Conservation (phyloP, 148 eudicot species). For the Rhododendron williamsianum region DNA sequence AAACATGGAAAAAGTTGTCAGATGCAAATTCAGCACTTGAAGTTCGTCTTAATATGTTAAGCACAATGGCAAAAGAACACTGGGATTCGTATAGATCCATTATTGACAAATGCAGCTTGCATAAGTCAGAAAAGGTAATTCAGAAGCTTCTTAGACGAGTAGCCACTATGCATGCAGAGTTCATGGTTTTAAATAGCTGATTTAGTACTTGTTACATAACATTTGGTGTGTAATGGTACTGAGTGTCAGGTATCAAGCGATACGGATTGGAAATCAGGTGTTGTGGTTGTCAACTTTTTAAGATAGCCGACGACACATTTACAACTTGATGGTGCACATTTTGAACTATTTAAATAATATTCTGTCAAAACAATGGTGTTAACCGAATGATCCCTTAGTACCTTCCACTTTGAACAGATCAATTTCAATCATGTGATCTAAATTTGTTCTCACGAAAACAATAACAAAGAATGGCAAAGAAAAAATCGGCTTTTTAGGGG, state of each 20-base stretch:
- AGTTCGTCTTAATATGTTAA: conserved; percentile 43
- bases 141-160: background rate
- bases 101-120: conserved; percentile 55
- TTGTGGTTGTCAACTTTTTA: background rate
- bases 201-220: background rate
- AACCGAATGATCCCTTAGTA: background rate
- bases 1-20: conserved; percentile 71
- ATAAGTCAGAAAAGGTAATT: conserved; percentile 66
- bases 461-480: background rate
- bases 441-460: background rate
- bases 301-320: background rate
- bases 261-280: background rate
- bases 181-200: background rate
- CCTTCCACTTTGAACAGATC: background rate
- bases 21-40: conserved; percentile 72
- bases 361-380: background rate
- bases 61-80: conserved; percentile 52
- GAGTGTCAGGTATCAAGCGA: background rate
- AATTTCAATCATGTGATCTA: background rate
- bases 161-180: background rate
- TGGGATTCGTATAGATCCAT: conserved; percentile 50
- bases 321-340: background rate
- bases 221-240: background rate
- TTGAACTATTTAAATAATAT: background rate
- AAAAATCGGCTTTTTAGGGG: background rate